Percentiles rank a stretch among this genome's conserved stretches.
Conservation (phyloP, 768 basidiomycete genomes). For the Rhizopogon vulgaris region DNA sequence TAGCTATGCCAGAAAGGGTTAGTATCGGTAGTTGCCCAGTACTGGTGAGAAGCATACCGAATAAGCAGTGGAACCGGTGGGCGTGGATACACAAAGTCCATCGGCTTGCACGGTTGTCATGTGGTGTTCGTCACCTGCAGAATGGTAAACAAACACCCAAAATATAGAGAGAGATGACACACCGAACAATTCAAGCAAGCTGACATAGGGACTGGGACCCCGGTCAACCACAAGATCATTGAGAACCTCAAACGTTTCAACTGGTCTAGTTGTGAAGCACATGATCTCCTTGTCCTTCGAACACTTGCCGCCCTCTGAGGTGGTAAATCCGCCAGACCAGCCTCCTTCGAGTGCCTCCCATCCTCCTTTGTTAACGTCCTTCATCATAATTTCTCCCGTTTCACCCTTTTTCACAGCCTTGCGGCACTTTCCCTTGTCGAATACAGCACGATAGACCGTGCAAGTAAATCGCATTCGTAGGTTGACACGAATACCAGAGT, state of each 20-base stretch:
- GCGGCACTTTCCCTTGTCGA: slow-evolving; percentile 58
- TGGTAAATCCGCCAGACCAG: slow-evolving; percentile 39
- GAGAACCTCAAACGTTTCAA: slow-evolving; percentile 92
- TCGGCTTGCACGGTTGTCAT: slow-evolving; percentile 99
- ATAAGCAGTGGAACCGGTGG: slow-evolving; percentile 98
- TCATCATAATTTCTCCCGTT: slow-evolving; percentile 97
- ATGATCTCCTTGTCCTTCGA: slow-evolving; percentile 93
- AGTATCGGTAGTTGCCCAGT: slow-evolving; percentile 2
- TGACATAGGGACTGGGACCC: slow-evolving; percentile 97
- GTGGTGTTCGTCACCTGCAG: slow-evolving; percentile 92
- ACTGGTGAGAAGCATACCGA: slow-evolving; percentile 51
- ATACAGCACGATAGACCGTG: slow-evolving; percentile 91
- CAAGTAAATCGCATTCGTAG: slow-evolving; percentile 99
- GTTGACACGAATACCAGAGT: slow-evolving; percentile 94
- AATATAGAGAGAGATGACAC: slow-evolving; percentile 22
- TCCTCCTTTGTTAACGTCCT: slow-evolving; percentile 80
- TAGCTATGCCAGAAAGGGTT: slow-evolving; percentile 35
- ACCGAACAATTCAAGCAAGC: slow-evolving; percentile 95
- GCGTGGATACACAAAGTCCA: slow-evolving; percentile 89
- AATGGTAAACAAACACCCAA: slow-evolving; percentile 4
- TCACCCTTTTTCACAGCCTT: slow-evolving; percentile 90
- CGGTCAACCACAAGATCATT: slow-evolving; percentile 98
- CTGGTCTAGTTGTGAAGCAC: slow-evolving; percentile 94
- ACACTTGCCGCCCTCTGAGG: slow-evolving; percentile 38
- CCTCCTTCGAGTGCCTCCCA: slow-evolving; percentile 96